phyloP scores from a whole-genome alignment of 192 early-diverging fungal genomes.

The Backusella morwellensis region DNA sequence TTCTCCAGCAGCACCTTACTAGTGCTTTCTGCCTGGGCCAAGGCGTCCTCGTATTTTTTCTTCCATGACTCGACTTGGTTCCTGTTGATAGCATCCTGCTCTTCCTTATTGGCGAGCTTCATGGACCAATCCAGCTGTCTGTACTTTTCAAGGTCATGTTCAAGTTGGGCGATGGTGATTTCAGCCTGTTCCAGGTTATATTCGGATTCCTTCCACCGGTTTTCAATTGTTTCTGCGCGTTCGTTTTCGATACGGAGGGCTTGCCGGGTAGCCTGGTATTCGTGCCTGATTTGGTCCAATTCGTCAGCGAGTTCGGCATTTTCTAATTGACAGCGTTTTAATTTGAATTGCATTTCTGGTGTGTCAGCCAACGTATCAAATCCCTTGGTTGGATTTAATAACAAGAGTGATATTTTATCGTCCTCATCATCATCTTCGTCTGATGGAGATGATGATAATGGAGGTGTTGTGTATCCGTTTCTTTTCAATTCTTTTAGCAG shows the following conservation, averaged over 20 bases:
- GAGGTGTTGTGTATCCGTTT: not conserved
- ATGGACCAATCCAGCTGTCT: not conserved
- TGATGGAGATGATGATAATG: not conserved
- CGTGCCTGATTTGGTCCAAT: constrained; percentile 8
- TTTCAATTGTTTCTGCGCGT: constrained; percentile 12
- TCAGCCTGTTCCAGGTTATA: constrained; percentile 11
- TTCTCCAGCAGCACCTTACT: not conserved
- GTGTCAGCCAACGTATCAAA: not conserved
- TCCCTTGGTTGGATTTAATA: not conserved
- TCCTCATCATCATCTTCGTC: not conserved
- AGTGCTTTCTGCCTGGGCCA: not conserved
- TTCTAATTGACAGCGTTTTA: not conserved
- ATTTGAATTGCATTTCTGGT: not conserved
- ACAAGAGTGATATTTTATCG: not conserved
- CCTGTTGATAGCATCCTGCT: not conserved
- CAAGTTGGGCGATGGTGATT: not conserved
- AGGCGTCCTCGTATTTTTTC: not conserved
- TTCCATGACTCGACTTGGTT: not conserved
- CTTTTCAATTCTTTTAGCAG: not conserved
- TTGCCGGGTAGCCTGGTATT: not conserved
- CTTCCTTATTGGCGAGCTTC: not conserved
- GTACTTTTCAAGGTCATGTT: not conserved
- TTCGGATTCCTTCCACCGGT: constrained; percentile 2
- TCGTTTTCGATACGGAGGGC: constrained; percentile 8
- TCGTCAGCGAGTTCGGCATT: not conserved